These are phyloP conservation scores for Ramaria sp. DNA, from an alignment of 768 basidiomycete species.

Conservation along the genomic window DNA sequence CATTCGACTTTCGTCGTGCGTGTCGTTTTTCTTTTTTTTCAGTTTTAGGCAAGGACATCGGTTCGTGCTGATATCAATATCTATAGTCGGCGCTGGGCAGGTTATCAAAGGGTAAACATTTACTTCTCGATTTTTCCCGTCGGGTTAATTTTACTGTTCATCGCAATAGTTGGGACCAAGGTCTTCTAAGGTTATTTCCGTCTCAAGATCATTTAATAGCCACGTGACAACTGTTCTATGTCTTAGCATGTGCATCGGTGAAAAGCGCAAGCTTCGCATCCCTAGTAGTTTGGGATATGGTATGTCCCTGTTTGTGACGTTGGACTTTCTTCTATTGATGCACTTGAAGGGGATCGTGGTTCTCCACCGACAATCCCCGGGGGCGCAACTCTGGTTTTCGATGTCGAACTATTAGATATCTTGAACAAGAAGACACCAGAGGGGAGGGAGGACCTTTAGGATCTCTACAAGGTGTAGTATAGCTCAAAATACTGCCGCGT, in stretches of 20 bases:
- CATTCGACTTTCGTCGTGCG: slow-evolving; percentile 9
- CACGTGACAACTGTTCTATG: neutral
- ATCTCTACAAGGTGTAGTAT: neutral
- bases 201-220: neutral
- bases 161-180: slow-evolving; percentile 9
- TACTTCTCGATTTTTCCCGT: neutral
- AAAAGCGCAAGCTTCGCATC: slow-evolving; percentile 27
- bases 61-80: neutral
- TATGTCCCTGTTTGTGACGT: slow-evolving; percentile 11
- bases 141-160: neutral
- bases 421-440: slow-evolving; percentile 17
- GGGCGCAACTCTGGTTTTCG: slow-evolving; percentile 23
- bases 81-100: slow-evolving; percentile 7
- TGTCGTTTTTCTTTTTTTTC: neutral
- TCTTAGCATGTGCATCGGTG: slow-evolving; percentile 23
- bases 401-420: slow-evolving; percentile 25
- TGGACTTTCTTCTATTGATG: neutral
- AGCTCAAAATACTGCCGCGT: too few relatives aligned
- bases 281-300: slow-evolving; percentile 23
- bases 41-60: neutral
- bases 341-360: slow-evolving; percentile 17
- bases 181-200: slow-evolving; percentile 4
- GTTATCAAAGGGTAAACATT: slow-evolving; percentile 6
- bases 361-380: slow-evolving; percentile 27
- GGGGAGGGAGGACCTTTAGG: slow-evolving; percentile 12